These are phyloP conservation scores for Ananas comosus DNA, from an alignment of 176 grass and related monocot species.

Conservation along the genomic window DNA sequence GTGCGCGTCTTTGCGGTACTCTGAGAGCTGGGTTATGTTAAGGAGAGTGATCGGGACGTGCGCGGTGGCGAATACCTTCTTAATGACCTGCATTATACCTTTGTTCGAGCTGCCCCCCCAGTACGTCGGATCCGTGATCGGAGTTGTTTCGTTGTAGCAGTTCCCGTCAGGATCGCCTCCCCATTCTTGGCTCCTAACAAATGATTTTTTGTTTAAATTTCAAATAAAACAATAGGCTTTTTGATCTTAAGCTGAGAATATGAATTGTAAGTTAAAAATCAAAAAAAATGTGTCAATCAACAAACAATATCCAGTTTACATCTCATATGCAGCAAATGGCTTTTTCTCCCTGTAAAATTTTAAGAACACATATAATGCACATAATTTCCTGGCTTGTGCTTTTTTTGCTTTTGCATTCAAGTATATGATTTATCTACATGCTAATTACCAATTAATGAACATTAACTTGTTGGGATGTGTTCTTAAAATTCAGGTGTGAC, in stretches of 20 bases:
- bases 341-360: no score
- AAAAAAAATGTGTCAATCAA: no score
- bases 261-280: no score
- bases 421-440: no score
- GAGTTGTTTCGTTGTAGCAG: constrained; percentile 48
- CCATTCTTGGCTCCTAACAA: constrained; percentile 37
- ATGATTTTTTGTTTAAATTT: neutral
- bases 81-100: constrained; percentile 34
- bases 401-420: neutral
- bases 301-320: no score
- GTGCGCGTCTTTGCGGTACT: constrained; percentile 53
- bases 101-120: constrained; percentile 24
- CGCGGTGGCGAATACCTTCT: constrained; percentile 31
- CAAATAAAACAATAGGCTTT: no score
- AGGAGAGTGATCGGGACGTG: constrained; percentile 40
- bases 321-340: no score
- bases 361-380: no score
- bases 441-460: no score
- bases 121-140: constrained; percentile 27
- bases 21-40: constrained; percentile 55
- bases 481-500: no score
- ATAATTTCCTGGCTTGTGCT: neutral
- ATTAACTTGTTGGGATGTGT: no score
- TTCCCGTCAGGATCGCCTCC: constrained; percentile 29
- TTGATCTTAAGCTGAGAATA: no score